Evolutionary conservation across 73 alveolate species (phyloP).

Genomic region (Paramecium sonneborni): DNA sequence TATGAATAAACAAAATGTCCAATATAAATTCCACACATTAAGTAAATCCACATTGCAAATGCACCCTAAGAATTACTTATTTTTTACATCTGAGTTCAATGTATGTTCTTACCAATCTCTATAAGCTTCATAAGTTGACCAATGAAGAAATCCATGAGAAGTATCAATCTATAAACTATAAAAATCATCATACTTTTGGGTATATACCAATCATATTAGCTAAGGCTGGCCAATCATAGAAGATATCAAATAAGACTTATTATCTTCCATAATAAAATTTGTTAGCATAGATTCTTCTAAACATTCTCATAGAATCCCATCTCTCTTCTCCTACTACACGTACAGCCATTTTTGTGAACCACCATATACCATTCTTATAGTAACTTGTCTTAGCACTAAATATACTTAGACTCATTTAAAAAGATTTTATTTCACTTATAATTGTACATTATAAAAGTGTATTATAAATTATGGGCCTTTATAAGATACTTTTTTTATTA

Average conservation of each 20-base stretch:
- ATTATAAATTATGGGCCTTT: background rate
- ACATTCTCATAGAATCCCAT: slow-evolving; percentile 59
- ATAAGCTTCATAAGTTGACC: slow-evolving; percentile 56
- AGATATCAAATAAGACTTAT: slow-evolving; percentile 50
- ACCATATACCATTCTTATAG: slow-evolving; percentile 64
- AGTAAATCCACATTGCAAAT: slow-evolving; percentile 63
- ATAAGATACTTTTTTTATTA: background rate
- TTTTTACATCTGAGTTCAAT: slow-evolving; percentile 53
- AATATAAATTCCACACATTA: slow-evolving; percentile 51
- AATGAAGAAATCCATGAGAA: slow-evolving; percentile 63
- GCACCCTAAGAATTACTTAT: slow-evolving; percentile 37
- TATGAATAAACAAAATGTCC: slow-evolving; percentile 47
- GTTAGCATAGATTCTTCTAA: slow-evolving; percentile 53
- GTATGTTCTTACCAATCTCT: slow-evolving; percentile 69
- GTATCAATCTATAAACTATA: background rate
- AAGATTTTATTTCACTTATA: background rate
- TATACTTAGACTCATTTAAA: slow-evolving; percentile 47
- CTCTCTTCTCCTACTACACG: slow-evolving; percentile 65
- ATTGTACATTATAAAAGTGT: background rate
- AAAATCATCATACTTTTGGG: slow-evolving; percentile 44
- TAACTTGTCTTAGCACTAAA: slow-evolving; percentile 43
- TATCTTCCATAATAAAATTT: slow-evolving; percentile 65
- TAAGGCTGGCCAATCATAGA: slow-evolving; percentile 60
- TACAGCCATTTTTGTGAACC: slow-evolving; percentile 63
- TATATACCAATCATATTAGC: slow-evolving; percentile 68